Conservation (phyloP, 164 flowering plant species). For the Platanus orientalis region DNA sequence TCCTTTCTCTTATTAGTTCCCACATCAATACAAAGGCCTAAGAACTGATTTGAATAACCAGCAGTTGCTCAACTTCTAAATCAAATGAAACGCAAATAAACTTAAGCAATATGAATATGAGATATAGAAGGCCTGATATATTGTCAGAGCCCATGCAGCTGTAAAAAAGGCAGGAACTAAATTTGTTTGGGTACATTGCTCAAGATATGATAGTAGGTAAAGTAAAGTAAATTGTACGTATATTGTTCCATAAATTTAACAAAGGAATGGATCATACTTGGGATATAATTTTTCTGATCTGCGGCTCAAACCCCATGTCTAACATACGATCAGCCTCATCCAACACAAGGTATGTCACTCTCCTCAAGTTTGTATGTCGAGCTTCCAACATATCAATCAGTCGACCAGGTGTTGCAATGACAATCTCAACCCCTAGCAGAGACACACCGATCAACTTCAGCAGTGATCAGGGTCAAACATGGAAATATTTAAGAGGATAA, state of each 20-base stretch:
- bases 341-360: neutral
- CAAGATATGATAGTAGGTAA: neutral
- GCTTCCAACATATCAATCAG: neutral
- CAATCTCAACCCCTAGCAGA: neutral
- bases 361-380: neutral
- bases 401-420: neutral
- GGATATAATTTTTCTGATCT: neutral
- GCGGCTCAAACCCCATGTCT: conserved; percentile 1
- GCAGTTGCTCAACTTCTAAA: too few species aligned
- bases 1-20: too few species aligned
- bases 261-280: neutral
- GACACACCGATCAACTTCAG: neutral
- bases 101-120: too few species aligned
- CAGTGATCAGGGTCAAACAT: neutral
- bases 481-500: neutral
- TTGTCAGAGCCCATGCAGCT: too few species aligned
- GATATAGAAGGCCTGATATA: too few species aligned
- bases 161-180: too few species aligned
- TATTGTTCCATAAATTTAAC: neutral
- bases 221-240: neutral
- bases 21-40: too few species aligned
- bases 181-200: neutral
- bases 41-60: too few species aligned
- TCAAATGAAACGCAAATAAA: too few species aligned
- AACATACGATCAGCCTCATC: conserved; percentile 4